Evolutionary conservation across 2,329 filamentous ascomycete genomes (phyloP), one percentile per base, ranked within the genome.

Genomic region (Calonectria hongkongensis): DNA sequence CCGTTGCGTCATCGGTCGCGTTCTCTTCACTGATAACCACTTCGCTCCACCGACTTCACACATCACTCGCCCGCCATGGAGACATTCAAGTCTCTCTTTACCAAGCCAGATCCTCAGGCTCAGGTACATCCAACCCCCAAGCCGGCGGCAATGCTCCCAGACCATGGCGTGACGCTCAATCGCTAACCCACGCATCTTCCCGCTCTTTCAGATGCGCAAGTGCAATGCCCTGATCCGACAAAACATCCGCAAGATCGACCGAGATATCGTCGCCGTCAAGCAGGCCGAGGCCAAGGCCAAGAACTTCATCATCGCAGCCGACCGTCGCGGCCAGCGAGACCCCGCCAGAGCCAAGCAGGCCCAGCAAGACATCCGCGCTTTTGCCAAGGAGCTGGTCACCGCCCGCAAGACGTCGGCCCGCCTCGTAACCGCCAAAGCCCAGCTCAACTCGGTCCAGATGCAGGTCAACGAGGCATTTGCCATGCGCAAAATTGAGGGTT

Each of bases 401-500:
- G 91, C 95, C 72, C 94, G 97, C 76, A 94, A 93, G 82, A 92
- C 95, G 75, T 90, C 89, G 21, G 86, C 89, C 36, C 92, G 97
- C 5, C 89, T 98, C 47, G 89, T 93, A 21, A 98, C 96, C 0
- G 94, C 93, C 79, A 97, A 97, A 83, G 97, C 97, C 2, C 97
- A 98, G 86, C 90, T 99, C 60, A 92, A 93, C 82, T 96, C 94
- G 77, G 96, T 99, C 51, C 93, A 96, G 85, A 98, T 98, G 95
- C 97, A 98, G 86, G 96, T 99, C 81, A 95, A 96, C 81, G 96
- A 98, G 86, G 96, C 97, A 1, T 98, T 98, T 84, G 94, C 95
- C 2, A 93, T 98, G 79, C 93, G 95, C 78, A 98, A 98, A 88
- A 98, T 99, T 75, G 96, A 98, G 85, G 96, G 96, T 56, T 95